These are phyloP conservation scores for Venturia asperata DNA, from an alignment of 2,329 filamentous ascomycete species.

Conservation along the genomic window DNA sequence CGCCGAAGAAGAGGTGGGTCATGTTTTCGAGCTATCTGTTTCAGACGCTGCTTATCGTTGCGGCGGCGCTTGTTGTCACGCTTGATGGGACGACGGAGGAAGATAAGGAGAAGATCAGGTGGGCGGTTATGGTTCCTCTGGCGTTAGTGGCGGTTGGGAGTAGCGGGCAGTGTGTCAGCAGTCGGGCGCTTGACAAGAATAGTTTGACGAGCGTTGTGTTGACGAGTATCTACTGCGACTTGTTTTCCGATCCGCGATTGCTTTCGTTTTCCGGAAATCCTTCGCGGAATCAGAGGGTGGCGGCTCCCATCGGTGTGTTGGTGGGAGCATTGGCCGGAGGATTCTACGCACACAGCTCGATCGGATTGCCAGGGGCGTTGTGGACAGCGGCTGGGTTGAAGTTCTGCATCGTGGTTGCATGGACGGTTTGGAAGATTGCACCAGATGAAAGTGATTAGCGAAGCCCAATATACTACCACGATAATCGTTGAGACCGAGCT, in stretches of 20 bases:
- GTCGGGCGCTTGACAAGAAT: conserved; percentile 64
- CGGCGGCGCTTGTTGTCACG: conserved; percentile 39
- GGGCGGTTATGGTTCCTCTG: conserved; percentile 59
- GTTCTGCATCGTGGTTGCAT: conserved; percentile 32
- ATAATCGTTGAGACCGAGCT: too few relatives aligned
- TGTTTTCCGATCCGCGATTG: conserved; percentile 59
- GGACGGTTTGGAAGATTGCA: conserved; percentile 38
- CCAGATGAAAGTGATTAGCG: conserved; percentile 20
- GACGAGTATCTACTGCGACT: conserved; percentile 56
- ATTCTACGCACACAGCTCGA: conserved; percentile 45
- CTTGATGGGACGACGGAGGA: conserved; percentile 31
- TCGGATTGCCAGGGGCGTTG: conserved; percentile 46
- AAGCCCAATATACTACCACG: neutral
- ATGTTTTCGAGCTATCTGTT: conserved; percentile 43
- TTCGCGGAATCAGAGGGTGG: conserved; percentile 47
- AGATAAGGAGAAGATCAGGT: conserved; percentile 36
- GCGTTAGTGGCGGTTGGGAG: conserved; percentile 68
- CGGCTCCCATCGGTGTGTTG: conserved; percentile 45
- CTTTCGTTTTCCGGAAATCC: conserved; percentile 39
- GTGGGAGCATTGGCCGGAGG: conserved; percentile 50
- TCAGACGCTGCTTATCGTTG: conserved; percentile 37
- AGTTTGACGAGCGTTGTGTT: conserved; percentile 64
- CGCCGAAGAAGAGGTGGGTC: conserved; percentile 57
- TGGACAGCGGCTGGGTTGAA: conserved; percentile 43
- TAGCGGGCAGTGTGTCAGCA: conserved; percentile 68